A percentile compares a stretch with the other conserved stretches of the same genome.
Conservation (phyloP, 2,329 filamentous ascomycete species). For the Dendryphion nanum region DNA sequence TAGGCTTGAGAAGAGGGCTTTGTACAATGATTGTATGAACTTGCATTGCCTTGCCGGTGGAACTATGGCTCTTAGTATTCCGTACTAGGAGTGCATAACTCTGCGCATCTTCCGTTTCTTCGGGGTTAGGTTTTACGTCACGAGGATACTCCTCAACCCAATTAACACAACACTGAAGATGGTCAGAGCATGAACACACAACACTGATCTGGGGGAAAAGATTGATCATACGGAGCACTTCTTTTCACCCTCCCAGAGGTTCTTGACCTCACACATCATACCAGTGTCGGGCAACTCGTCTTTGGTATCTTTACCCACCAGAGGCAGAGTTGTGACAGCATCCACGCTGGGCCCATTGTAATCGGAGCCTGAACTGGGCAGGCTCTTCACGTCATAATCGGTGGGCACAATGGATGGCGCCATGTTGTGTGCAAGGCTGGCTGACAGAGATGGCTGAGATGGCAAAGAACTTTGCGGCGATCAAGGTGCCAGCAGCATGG, state of each 20-base stretch:
- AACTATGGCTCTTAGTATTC: slow-evolving; percentile 9
- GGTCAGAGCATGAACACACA: no score
- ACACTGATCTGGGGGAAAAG: slow-evolving; percentile 5
- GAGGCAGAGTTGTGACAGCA: not conserved
- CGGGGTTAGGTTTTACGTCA: slow-evolving; percentile 12
- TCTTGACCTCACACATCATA: slow-evolving; percentile 16
- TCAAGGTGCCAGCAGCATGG: no score
- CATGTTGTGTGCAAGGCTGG: not conserved
- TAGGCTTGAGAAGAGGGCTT: slow-evolving; percentile 30
- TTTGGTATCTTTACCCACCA: slow-evolving; percentile 9
- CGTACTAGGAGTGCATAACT: slow-evolving; percentile 14
- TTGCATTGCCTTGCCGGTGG: slow-evolving; percentile 12
- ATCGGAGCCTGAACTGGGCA: slow-evolving; percentile 9
- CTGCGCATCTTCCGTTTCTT: slow-evolving; percentile 14
- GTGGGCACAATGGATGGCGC: not conserved
- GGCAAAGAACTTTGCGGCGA: no score
- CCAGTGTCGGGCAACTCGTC: slow-evolving; percentile 7
- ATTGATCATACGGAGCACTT: not conserved
- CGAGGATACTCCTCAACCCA: slow-evolving; percentile 15
- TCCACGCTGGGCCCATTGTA: not conserved
- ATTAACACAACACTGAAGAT: slow-evolving; percentile 14
- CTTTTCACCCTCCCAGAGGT: slow-evolving; percentile 13
- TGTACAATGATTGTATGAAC: slow-evolving; percentile 35
- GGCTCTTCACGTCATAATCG: slow-evolving; percentile 13
- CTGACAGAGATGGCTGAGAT: not conserved